Evolutionary conservation across 1,284 basidiomycete genomes (phyloP), one percentile per base, ranked within the genome.

Genomic region (Trichosporon ovoides): DNA sequence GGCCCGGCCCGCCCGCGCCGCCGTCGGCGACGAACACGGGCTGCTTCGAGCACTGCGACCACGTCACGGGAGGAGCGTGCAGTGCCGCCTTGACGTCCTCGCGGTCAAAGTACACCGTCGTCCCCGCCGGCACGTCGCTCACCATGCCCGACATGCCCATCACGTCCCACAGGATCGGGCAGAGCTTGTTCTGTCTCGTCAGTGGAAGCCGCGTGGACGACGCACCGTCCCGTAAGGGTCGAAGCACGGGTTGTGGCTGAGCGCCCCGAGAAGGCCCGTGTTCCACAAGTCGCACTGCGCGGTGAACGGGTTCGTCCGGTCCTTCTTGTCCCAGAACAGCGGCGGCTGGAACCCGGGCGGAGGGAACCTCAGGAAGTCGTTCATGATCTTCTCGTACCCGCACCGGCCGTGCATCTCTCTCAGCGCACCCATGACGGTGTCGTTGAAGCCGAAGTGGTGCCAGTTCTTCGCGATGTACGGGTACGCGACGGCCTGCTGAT

Each of bases 181-280:
- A 82, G 75, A 79, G 65, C 16, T 73, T 19, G 54, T 56, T 9
- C 63, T 36, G 53, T 3, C 31, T 16, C 19, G 43, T 56, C 24
- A 48, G 43, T 22, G 14, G 28, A 3, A 16, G 7, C n/a, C 7
- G 12, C 2, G 22, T 22, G 16, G 18, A 3, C 10, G 3, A 70
- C 80, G 61, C 53, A 78, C 81, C 20, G 83, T 86, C 69, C 87
- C 85, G 70, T 89, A 89, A 9, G 87, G 80, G 67, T 90, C 81
- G 76, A 89, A 89, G 3, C 85, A 87, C 0, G 87, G 87, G 68
- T 89, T 88, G 61, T 86, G 74, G 2, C 73, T 59, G 20, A 87
- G 63, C 0, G 86, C 83, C 0, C 81, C 84, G 16, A 83, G 70
- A 66, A 85, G 84, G 50, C 87, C 84, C 38, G 78, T 73, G 40